A percentile compares a stretch with the other conserved stretches of the same genome.
Evolutionary conservation across 371 early-diverging fungal species (phyloP).

Genomic region (Catenaria anguillulae): DNA sequence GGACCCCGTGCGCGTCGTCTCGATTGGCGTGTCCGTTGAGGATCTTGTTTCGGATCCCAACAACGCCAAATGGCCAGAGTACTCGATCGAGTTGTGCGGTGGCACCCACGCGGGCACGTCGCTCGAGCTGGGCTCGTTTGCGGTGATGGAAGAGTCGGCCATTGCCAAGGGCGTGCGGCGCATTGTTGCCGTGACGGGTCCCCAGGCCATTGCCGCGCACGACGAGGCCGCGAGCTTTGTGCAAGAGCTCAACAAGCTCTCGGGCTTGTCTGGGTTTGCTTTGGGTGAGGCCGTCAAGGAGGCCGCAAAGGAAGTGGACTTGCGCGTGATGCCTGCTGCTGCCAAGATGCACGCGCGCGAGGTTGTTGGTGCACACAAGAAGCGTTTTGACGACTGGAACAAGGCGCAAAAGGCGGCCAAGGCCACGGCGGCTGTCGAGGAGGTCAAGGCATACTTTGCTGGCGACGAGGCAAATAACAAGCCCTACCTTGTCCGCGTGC

Average conservation of each 20-base stretch:
- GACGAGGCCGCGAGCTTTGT: conserved; percentile 48
- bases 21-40: conserved; percentile 76
- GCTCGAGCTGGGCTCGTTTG: conserved; percentile 75
- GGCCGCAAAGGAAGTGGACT: conserved; percentile 62
- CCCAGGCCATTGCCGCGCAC: conserved; percentile 63
- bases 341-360: conserved; percentile 60
- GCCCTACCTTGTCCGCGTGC: conserved; percentile 36
- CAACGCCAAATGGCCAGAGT: conserved; percentile 60
- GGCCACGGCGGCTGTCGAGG: conserved; percentile 56
- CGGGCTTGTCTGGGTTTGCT: conserved; percentile 35
- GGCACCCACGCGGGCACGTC: conserved; percentile 97
- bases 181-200: conserved; percentile 92
- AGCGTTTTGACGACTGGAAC: conserved; percentile 70
- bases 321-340: conserved; percentile 59
- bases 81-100: conserved; percentile 96
- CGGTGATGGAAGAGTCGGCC: conserved; percentile 82
- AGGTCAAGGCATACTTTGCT: conserved; percentile 61
- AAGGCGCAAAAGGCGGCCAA: conserved; percentile 74
- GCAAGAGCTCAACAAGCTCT: conserved; percentile 38
- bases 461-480: conserved; percentile 43
- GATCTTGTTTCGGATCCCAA: conserved; percentile 67
- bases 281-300: conserved; percentile 69
- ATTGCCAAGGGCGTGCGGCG: conserved; percentile 96
- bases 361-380: conserved; percentile 53
- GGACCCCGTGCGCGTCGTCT: conserved; percentile 89